Evolutionary conservation across 2,329 filamentous ascomycete species (phyloP), one percentile per base, ranked within the genome.

Genomic region (Fusarium falciforme): DNA sequence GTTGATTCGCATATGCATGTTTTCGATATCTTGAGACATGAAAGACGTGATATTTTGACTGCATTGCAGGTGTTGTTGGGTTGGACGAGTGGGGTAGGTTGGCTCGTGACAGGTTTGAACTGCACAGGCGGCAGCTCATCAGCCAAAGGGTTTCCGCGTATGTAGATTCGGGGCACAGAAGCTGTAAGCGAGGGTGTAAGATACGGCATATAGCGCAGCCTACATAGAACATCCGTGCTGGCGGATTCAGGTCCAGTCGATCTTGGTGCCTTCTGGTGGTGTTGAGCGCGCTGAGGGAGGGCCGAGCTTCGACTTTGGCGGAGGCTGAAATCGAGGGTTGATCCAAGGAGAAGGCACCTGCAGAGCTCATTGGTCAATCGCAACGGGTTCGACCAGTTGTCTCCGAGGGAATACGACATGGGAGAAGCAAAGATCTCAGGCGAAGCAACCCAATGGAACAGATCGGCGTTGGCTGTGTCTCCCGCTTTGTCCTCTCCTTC

Each of bases 391-490:
- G 38, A 44, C 67, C 64, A 64, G 52, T 38, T 64, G 29, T 47
- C 38, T 54, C 66, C 59, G 49, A 70, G 49, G 52, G 33, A 63
- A 70, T 64, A 36, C 61, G 52, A 66, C 64, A 57, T 64, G 62
- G 44, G 35, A 64, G 54, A 64, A 59, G 65, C 27, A 57, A 63
- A 57, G 61, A 70, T 61, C 52, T 73, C 47, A 67, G 60, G 64
- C 63, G 33, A 68, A 62, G 70, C 68, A 75, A 70, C 66, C 65
- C 38, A 61, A 70, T 71, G 72, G 67, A 73, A 74, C 67, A 63
- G 52, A 61, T 67, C 57, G 58, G 38, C 63, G 65, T 54, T 47
- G 55, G 61, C 70, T 47, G 67, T 55, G 52, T 58, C 61, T 64
- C 52, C 61, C 49, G 31, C 29, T 31, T 59, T 74, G 38, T 22